A percentile compares a stretch with the other conserved stretches of the same genome.
Conservation (phyloP, 768 basidiomycete species). For the Psilocybe cubensis region DNA sequence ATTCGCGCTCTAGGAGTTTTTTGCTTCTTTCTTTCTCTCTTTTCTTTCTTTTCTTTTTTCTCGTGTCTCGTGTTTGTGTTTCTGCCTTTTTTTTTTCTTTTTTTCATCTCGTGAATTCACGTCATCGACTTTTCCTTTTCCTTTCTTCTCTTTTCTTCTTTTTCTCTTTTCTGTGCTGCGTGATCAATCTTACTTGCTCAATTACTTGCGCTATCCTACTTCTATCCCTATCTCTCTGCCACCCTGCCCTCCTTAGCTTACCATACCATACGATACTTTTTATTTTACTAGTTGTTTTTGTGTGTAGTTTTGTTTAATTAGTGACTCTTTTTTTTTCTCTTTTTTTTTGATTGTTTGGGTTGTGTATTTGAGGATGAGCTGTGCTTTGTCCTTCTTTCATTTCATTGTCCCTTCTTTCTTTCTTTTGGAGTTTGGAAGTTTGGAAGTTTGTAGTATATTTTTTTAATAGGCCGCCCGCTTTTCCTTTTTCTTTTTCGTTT, state of each 20-base stretch:
- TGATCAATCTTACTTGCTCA: too few relatives aligned
- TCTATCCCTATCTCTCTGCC: background rate
- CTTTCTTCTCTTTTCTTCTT: background rate
- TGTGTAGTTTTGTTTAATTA: background rate
- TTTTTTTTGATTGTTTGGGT: constrained; percentile 2
- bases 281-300: constrained; percentile 5
- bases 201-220: too few relatives aligned
- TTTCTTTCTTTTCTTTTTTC: background rate
- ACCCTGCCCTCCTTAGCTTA: too few relatives aligned
- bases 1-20: background rate
- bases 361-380: too few relatives aligned
- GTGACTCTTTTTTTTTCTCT: constrained; percentile 6
- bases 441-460: too few relatives aligned
- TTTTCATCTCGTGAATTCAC: constrained; percentile 9
- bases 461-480: constrained; percentile 9
- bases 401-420: constrained; percentile 8
- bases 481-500: background rate
- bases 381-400: constrained; percentile 1
- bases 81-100: constrained; percentile 17
- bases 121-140: background rate
- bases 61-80: background rate
- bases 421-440: too few relatives aligned
- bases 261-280: too few relatives aligned
- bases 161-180: background rate
- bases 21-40: constrained; percentile 2